Conservation (phyloP, 176 grass and related monocot species). For the Carex parvula region DNA sequence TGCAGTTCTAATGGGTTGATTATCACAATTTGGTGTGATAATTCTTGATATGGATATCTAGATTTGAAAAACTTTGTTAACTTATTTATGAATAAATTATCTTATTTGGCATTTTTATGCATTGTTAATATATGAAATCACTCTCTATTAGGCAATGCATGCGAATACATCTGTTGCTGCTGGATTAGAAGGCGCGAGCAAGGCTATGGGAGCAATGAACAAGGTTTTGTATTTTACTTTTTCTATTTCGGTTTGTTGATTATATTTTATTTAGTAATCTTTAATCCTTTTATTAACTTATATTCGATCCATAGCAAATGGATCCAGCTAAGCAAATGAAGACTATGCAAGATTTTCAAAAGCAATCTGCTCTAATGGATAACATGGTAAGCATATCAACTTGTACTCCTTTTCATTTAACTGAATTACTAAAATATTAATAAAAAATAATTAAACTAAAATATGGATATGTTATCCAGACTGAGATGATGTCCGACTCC, state of each 20-base stretch:
- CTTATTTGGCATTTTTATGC: not conserved
- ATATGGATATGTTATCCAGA: conserved; percentile 45
- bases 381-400: conserved; percentile 46
- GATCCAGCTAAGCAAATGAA: conserved; percentile 88
- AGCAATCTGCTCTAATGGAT: conserved; percentile 85
- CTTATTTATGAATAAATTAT: not conserved
- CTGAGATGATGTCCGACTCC: conserved; percentile 90
- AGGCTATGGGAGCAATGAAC: conserved; percentile 90
- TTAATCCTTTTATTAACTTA: conserved; percentile 10
- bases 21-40: not conserved
- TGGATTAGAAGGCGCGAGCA: conserved; percentile 78
- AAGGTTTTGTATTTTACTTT: conserved; percentile 48
- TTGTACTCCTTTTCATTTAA: not conserved
- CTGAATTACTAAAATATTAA: not conserved
- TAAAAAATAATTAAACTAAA: not conserved
- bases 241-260: conserved; percentile 16
- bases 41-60: not conserved
- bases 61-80: not conserved
- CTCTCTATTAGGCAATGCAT: conserved; percentile 64
- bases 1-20: not conserved
- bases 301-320: conserved; percentile 71
- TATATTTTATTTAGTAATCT: not conserved
- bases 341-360: conserved; percentile 95
- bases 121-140: conserved; percentile 4
- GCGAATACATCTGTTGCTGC: conserved; percentile 86